Conservation (phyloP, 192 early-diverging fungal genomes). For the Chytriomyces sp. region DNA sequence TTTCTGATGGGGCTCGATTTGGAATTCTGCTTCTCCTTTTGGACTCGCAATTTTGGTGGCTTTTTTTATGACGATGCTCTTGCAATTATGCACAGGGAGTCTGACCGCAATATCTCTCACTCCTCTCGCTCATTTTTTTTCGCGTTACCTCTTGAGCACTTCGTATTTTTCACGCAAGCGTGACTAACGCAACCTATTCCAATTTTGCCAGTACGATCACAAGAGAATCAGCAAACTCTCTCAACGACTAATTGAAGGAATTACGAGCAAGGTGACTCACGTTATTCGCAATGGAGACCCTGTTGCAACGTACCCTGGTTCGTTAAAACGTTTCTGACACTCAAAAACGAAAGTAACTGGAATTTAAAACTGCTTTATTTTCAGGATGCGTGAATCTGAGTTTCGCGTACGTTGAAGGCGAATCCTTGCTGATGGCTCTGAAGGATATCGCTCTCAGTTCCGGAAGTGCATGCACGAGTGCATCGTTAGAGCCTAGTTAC, state of each 20-base stretch:
- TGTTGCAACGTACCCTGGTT: conserved; percentile 73
- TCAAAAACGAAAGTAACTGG: conserved; percentile 6
- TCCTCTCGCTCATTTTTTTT: not conserved
- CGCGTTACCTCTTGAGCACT: not conserved
- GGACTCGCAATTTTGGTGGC: too few species aligned
- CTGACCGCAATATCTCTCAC: conserved; percentile 2
- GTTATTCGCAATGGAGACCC: conserved; percentile 92
- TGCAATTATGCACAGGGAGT: conserved; percentile 26
- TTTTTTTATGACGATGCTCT: conserved; percentile 10
- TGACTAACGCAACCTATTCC: not conserved
- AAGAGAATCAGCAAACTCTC: conserved; percentile 74
- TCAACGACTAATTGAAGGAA: conserved; percentile 78
- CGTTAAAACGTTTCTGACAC: not conserved
- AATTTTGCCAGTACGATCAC: conserved; percentile 72
- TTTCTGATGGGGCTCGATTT: too few species aligned
- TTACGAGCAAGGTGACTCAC: conserved; percentile 75
- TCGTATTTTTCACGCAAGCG: not conserved
- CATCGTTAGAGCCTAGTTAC: conserved; percentile 94
- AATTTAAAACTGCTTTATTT: not conserved
- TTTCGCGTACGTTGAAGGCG: conserved; percentile 96
- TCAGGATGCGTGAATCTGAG: conserved; percentile 92
- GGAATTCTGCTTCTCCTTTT: too few species aligned
- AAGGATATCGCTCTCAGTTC: conserved; percentile 97
- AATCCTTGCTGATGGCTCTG: conserved; percentile 95
- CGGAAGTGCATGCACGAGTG: conserved; percentile 94